Evolutionary conservation across 257 asterid genomes (phyloP).

Genomic region (Primulina huaijiensis): DNA sequence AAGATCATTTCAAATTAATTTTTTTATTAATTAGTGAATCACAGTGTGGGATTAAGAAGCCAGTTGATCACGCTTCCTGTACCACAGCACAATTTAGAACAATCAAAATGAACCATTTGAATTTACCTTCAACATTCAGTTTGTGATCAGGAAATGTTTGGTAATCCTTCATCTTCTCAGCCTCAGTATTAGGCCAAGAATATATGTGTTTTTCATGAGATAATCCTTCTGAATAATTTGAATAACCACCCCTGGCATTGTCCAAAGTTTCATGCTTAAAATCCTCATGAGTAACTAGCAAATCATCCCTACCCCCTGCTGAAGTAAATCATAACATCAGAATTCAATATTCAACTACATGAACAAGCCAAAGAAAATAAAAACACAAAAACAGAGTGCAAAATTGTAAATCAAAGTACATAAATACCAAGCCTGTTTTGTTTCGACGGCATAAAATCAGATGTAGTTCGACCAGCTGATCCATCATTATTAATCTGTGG

Average conservation of each 20-base stretch:
- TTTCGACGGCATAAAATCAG: slow-evolving; percentile 66
- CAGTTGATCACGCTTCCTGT: neutral
- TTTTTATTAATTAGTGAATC: neutral
- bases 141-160: slow-evolving; percentile 42
- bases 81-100: slow-evolving; percentile 24
- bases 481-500: slow-evolving; percentile 78
- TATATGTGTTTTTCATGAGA: slow-evolving; percentile 27
- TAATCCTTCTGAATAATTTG: slow-evolving; percentile 33
- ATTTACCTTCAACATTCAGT: slow-evolving; percentile 46
- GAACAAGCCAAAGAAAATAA: neutral
- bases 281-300: slow-evolving; percentile 44
- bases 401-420: slow-evolving; percentile 6
- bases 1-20: neutral
- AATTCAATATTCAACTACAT: slow-evolving; percentile 13
- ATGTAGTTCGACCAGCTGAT: slow-evolving; percentile 52
- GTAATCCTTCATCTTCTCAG: slow-evolving; percentile 36
- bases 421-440: slow-evolving; percentile 57
- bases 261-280: slow-evolving; percentile 46
- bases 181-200: slow-evolving; percentile 37
- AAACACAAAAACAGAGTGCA: neutral
- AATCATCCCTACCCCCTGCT: slow-evolving; percentile 72
- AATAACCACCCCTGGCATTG: slow-evolving; percentile 37
- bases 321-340: slow-evolving; percentile 23
- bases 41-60: slow-evolving; percentile 19
- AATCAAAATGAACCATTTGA: slow-evolving; percentile 17